These are phyloP conservation scores for Wallacemonas rigidus DNA, from an alignment of 208 protist genomes.

Conservation along the genomic window DNA sequence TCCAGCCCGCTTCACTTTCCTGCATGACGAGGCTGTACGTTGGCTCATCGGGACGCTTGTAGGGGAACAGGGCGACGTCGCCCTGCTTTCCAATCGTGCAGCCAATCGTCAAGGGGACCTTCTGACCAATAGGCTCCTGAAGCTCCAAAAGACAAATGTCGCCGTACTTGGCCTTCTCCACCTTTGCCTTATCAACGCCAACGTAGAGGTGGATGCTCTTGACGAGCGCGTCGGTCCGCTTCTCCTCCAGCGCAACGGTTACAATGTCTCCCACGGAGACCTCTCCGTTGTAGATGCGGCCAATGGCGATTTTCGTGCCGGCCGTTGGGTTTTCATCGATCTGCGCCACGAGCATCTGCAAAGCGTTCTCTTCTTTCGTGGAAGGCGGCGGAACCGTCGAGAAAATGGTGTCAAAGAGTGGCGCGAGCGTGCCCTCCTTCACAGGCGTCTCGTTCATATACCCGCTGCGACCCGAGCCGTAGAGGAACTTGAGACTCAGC, in stretches of 20 bases:
- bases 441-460: slow-evolving; percentile 85
- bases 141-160: slow-evolving; percentile 87
- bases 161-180: slow-evolving; percentile 68
- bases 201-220: slow-evolving; percentile 86
- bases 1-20: slow-evolving; percentile 91
- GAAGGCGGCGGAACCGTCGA: slow-evolving; percentile 77
- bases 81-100: slow-evolving; percentile 78
- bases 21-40: slow-evolving; percentile 93
- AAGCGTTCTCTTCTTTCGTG: slow-evolving; percentile 38
- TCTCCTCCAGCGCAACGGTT: slow-evolving; percentile 83
- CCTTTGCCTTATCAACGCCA: slow-evolving; percentile 77
- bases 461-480: slow-evolving; percentile 92
- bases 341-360: slow-evolving; percentile 96
- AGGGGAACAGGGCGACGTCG: slow-evolving; percentile 72
- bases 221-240: slow-evolving; percentile 81
- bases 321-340: slow-evolving; percentile 88
- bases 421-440: slow-evolving; percentile 80
- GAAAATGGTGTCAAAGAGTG: slow-evolving; percentile 96
- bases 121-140: slow-evolving; percentile 83
- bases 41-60: slow-evolving; percentile 94
- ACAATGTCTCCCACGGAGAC: slow-evolving; percentile 89
- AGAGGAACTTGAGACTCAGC: slow-evolving; percentile 96
- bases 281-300: slow-evolving; percentile 90
- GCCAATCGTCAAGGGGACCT: slow-evolving; percentile 90
- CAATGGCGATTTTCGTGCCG: slow-evolving; percentile 90